phyloP scores from a whole-genome alignment of 768 basidiomycete genomes.

The Symmetrospora coprosmae region DNA sequence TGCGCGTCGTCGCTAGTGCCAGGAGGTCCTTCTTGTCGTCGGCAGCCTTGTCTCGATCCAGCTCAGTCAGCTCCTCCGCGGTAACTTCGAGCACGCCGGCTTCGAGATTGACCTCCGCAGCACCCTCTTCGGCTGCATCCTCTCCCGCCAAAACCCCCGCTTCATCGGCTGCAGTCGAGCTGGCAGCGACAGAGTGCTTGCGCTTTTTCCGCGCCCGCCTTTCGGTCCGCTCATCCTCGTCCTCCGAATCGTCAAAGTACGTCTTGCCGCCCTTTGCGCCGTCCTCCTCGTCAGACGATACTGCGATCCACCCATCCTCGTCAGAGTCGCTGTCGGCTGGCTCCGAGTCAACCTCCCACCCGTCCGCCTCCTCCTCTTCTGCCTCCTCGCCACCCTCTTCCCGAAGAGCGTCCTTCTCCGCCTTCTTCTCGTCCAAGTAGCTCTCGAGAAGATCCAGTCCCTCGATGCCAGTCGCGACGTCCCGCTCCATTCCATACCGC shows the following conservation, averaged over 20 bases:
- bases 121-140: conserved; percentile 25
- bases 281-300: conserved; percentile 56
- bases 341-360: conserved; percentile 42
- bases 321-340: conserved; percentile 38
- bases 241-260: conserved; percentile 19
- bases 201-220: conserved; percentile 21
- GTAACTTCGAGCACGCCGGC: conserved; percentile 21
- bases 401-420: conserved; percentile 46
- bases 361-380: conserved; percentile 60
- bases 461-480: conserved; percentile 70
- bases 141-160: conserved; percentile 26
- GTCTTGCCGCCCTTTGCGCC: conserved; percentile 34
- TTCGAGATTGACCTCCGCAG: conserved; percentile 12
- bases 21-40: conserved; percentile 49
- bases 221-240: conserved; percentile 24
- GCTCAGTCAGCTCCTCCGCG: conserved; percentile 27
- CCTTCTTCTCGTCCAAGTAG: conserved; percentile 58
- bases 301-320: conserved; percentile 61
- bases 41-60: conserved; percentile 44
- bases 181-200: no score
- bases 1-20: conserved; percentile 42
- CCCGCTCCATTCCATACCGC: conserved; percentile 66
- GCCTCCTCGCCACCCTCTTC: conserved; percentile 46
- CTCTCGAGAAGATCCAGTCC: conserved; percentile 80
- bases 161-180: conserved; percentile 21